Percentiles rank a stretch among this genome's conserved stretches.
These are phyloP conservation scores for Aurifilum marmelostoma DNA, from an alignment of 2,329 filamentous ascomycete species.

Conservation along the genomic window DNA sequence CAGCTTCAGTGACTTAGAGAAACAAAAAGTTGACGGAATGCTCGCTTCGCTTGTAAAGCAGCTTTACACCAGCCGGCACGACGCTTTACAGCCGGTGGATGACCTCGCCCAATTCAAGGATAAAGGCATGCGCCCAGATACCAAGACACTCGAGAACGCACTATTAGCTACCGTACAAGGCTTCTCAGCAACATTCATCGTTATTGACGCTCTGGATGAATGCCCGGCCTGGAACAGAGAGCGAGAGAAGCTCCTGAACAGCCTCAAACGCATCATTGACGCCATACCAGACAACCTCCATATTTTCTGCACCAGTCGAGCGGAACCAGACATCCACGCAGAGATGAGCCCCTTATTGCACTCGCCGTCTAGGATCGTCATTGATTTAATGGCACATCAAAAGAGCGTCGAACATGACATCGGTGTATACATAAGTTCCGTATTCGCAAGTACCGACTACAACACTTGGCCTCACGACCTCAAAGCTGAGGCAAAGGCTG, in stretches of 20 bases:
- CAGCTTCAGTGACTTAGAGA: conserved; percentile 31
- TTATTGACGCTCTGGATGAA: not conserved
- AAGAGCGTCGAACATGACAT: not conserved
- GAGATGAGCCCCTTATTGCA: not conserved
- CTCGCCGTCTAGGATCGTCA: not conserved
- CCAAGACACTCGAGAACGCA: not conserved
- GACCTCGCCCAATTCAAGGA: not conserved
- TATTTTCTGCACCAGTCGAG: not conserved
- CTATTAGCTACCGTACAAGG: not conserved
- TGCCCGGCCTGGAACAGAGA: not conserved
- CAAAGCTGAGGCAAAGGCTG: not conserved
- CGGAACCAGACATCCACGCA: not conserved
- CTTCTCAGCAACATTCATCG: not conserved
- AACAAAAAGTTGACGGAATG: conserved; percentile 29
- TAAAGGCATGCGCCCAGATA: not conserved
- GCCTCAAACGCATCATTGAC: not conserved
- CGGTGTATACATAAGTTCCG: not conserved
- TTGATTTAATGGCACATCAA: not conserved
- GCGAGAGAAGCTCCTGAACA: not conserved
- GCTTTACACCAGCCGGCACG: not conserved
- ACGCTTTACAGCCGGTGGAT: not conserved
- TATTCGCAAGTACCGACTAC: not conserved
- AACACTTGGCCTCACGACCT: not conserved
- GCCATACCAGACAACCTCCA: not conserved
- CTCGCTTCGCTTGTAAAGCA: conserved; percentile 31